phyloP scores from a whole-genome alignment of 441 rosid species.

The Mallotus repandus region DNA sequence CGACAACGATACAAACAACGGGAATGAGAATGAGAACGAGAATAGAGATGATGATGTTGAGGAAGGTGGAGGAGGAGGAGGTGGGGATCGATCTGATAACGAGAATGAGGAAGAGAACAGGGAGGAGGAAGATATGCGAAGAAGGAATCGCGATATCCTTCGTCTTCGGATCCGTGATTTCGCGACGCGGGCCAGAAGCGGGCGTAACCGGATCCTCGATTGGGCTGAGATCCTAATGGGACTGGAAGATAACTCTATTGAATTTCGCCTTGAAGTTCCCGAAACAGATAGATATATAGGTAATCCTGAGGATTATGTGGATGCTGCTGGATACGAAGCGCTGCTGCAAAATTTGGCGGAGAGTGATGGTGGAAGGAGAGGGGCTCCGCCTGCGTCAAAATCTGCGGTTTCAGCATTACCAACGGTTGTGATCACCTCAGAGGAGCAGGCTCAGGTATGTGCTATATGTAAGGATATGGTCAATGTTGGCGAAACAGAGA shows the following conservation, averaged over 20 bases:
- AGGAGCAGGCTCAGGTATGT: conserved; percentile 40
- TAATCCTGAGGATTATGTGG: conserved; percentile 66
- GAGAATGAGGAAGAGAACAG: conserved; percentile 17
- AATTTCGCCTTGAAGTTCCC: conserved; percentile 50
- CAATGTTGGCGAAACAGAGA: conserved; percentile 49
- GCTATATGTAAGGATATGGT: conserved; percentile 71
- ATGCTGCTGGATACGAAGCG: conserved; percentile 65
- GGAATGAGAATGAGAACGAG: conserved; percentile 25
- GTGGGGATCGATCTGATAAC: conserved; percentile 20
- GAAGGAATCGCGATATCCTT: conserved; percentile 46
- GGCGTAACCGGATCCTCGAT: conserved; percentile 68
- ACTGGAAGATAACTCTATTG: conserved; percentile 61
- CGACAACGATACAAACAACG: conserved; percentile 22
- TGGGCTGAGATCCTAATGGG: conserved; percentile 85
- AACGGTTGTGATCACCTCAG: conserved; percentile 34
- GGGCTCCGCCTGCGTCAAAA: conserved; percentile 67
- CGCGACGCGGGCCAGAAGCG: conserved; percentile 48
- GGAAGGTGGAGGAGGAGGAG: conserved; percentile 9
- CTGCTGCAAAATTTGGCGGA: conserved; percentile 67
- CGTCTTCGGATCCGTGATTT: conserved; percentile 50
- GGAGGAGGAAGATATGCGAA: conserved; percentile 29
- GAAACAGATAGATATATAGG: conserved; percentile 52
- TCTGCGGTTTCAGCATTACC: conserved; percentile 41
- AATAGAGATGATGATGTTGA: conserved; percentile 22
- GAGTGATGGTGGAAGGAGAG: conserved; percentile 63